These are phyloP conservation scores for Penicillium pancosmium DNA, from an alignment of 495 filamentous ascomycete genomes.

Conservation along the genomic window DNA sequence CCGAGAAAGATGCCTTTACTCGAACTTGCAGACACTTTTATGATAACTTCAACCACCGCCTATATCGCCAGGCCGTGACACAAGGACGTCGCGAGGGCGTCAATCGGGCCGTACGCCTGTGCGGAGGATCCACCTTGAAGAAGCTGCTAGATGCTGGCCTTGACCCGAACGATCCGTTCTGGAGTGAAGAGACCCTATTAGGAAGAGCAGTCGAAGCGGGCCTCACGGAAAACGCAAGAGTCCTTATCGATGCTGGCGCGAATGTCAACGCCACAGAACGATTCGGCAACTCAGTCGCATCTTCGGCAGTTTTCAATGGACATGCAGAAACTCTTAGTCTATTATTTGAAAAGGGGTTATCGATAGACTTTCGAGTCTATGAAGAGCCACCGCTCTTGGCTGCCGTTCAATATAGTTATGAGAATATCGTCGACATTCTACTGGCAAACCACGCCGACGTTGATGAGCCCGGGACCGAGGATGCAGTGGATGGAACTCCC, in stretches of 20 bases:
- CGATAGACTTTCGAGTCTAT: background rate
- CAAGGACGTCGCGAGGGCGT: background rate
- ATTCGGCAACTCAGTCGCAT: background rate
- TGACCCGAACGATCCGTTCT: background rate
- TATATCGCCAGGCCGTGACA: constrained; percentile 5
- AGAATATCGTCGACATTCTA: constrained; percentile 2
- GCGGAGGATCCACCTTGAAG: constrained; percentile 3
- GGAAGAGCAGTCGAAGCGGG: background rate
- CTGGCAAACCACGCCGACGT: constrained; percentile 1
- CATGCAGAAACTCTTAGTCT: background rate
- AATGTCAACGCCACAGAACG: constrained; percentile 1
- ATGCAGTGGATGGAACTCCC: constrained; percentile 1
- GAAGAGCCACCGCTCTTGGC: background rate
- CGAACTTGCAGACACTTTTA: constrained; percentile 15
- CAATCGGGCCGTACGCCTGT: background rate
- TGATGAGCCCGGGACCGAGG: background rate
- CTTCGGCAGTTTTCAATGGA: constrained; percentile 5
- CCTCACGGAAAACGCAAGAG: background rate
- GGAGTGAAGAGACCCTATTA: background rate
- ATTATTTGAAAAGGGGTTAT: constrained; percentile 9
- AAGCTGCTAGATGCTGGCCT: constrained; percentile 12
- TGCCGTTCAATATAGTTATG: background rate
- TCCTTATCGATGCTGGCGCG: constrained; percentile 13
- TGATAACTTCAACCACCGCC: constrained; percentile 3
- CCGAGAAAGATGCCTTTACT: constrained; percentile 11